Conservation (phyloP, 192 early-diverging fungal genomes). For the Backusella westeae region DNA sequence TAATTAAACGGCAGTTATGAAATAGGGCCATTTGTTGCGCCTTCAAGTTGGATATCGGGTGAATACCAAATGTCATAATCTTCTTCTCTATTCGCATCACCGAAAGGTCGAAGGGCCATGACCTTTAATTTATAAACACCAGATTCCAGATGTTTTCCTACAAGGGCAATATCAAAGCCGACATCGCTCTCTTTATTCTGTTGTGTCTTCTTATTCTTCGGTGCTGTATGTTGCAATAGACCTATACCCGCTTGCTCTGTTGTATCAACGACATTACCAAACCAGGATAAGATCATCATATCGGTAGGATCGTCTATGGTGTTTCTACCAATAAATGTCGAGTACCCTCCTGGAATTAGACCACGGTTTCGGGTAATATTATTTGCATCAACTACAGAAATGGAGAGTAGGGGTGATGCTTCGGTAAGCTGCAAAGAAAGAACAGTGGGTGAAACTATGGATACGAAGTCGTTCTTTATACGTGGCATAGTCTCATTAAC, state of each 20-base stretch:
- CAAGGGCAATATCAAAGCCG: not conserved
- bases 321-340: slow-evolving; percentile 23
- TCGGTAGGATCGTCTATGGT: slow-evolving; percentile 10
- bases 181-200: not conserved
- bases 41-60: slow-evolving; percentile 16
- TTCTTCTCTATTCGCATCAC: slow-evolving; percentile 24
- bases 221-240: not conserved
- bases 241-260: slow-evolving; percentile 13
- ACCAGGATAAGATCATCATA: slow-evolving; percentile 20
- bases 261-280: slow-evolving; percentile 13
- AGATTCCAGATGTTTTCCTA: not conserved
- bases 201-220: not conserved
- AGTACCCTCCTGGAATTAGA: slow-evolving; percentile 20
- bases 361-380: slow-evolving; percentile 8
- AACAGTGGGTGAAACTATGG: not conserved
- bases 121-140: slow-evolving; percentile 36
- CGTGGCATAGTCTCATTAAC: slow-evolving; percentile 25
- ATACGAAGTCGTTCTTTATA: not conserved
- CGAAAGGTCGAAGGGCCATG: slow-evolving; percentile 40
- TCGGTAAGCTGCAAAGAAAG: slow-evolving; percentile 16
- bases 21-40: not conserved
- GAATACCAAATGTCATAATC: slow-evolving; percentile 45
- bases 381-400: slow-evolving; percentile 16
- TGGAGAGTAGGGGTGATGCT: slow-evolving; percentile 9
- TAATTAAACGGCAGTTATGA: not conserved